Base-by-base conservation (phyloP, 306 rosid species). In the Oemleria cerasiformis region DNA sequence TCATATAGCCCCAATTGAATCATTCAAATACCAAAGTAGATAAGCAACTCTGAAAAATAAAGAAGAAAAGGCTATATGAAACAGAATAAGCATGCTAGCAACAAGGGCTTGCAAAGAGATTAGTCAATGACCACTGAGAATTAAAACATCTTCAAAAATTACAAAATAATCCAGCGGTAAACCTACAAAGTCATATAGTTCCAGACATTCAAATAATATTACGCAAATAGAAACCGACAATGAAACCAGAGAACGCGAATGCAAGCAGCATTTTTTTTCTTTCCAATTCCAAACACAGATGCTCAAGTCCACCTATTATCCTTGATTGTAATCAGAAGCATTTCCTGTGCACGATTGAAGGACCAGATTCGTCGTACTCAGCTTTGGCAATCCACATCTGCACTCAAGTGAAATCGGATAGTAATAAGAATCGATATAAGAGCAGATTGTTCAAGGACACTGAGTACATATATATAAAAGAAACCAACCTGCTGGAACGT, bases 301-400 rank as follows among this genome's bases (percentile, higher is more conserved):
- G n/a, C 51, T 20, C 14, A 53, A 67, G 57, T 51, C 61, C 38
- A 43, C 60, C 34, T 11, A 13, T 73, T 11, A 13, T 73, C 68
- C 49, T 72, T 67, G 74, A 58, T 48, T 17, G 65, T 7, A 20
- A 60, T 78, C 62, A 73, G 82, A 78, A 78, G 78, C 82, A 78
- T 51, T 78, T 78, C 77, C 78, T 73, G 82, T 78, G 82, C 51
- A 78, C 82, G 8, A 78, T 78, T 66, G 82, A 78, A 44, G 82
- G 82, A 25, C 82, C 82, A 11, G 82, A 78, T 71, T 78, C 82
- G 61, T 78, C 82, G 0, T 78, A 78, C 78, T 78, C 82, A 15
- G 78, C 78, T 59, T 78, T 78, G 61, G 82, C 78, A 38, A 78
- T 78, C 82, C 82, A 78, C 82, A 78, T 78, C 82, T 73, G 71